phyloP scores from a whole-genome alignment of 2,329 filamentous ascomycete species.

The Fusarium sp. region DNA sequence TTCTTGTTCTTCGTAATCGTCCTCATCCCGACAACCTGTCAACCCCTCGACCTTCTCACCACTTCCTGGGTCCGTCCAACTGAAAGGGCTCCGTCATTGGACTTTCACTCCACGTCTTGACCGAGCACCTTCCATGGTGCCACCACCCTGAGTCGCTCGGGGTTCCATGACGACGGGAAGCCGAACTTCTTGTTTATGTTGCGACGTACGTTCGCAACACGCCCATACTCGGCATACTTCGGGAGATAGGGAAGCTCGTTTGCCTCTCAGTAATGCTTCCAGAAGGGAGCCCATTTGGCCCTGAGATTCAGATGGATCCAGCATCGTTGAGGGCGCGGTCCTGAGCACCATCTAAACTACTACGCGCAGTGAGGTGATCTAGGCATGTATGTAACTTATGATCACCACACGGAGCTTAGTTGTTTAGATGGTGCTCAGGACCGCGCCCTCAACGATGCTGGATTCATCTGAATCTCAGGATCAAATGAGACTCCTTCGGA shows the following conservation, averaged over 20 bases:
- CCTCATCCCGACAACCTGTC: neutral
- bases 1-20: neutral
- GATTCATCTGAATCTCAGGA: too few species aligned
- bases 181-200: neutral
- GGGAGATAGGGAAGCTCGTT: neutral
- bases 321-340: neutral
- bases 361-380: neutral
- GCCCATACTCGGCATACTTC: neutral
- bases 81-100: neutral
- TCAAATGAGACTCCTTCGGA: too few species aligned
- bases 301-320: neutral
- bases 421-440: neutral
- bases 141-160: too few species aligned
- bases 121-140: neutral
- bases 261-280: neutral
- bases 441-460: neutral
- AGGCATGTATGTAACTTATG: neutral
- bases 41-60: neutral
- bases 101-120: neutral
- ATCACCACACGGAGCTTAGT: neutral
- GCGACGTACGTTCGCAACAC: neutral
- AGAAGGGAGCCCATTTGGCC: neutral
- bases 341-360: neutral
- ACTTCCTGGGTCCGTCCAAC: neutral
- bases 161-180: neutral